Evolutionary conservation across 805 yeast genomes (phyloP), one percentile per base, ranked within the genome.

Genomic region (Suhomyces sp.): DNA sequence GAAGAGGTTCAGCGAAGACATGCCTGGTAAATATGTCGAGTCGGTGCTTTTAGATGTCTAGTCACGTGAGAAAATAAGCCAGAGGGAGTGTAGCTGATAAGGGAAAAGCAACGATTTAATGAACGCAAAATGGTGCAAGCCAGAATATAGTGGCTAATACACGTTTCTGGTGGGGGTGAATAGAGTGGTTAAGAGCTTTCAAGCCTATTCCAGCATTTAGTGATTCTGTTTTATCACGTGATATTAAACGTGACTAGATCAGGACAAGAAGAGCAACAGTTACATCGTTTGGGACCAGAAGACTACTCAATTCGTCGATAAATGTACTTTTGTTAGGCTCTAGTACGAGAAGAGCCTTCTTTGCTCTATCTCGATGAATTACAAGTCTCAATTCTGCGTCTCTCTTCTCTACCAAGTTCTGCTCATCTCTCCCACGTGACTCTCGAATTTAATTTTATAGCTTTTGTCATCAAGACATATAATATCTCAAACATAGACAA

Each of bases 1-100:
- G 72, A 86, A 83, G 49, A 71, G 62, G 48, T 62, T 63, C 38
- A 64, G 57, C 15, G 60, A 63, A 52, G 64, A 54, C 60, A 52
- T 54, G 45, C 57, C 12, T 15, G 27, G 17, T 24, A 8, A 42
- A 13, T 24, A 17, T 26, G 42, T 36, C 23, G 42, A n/a, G 24
- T n/a, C 4, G 23, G 42, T 9, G 42, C 24, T 19, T 38, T 38
- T 17, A 19, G 42, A 38, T 38, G 42, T 38, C 24, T 15, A 7
- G 13, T 38, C 42, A 38, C 42, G 42, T 38, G 42, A 17, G 3
- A 1, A 33, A 12, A 3, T 29, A 19, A 9, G 29, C 6, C 12
- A 6, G 8, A 13, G 2, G 1, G 6, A 33, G 36, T 33, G 17
- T 33, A 33, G 36, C n/a, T 29, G 33, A 29, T 10, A 29, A 29